Evolutionary conservation across 139 green algal genomes (phyloP).

Genomic region (Mychonastes homosphaera): DNA sequence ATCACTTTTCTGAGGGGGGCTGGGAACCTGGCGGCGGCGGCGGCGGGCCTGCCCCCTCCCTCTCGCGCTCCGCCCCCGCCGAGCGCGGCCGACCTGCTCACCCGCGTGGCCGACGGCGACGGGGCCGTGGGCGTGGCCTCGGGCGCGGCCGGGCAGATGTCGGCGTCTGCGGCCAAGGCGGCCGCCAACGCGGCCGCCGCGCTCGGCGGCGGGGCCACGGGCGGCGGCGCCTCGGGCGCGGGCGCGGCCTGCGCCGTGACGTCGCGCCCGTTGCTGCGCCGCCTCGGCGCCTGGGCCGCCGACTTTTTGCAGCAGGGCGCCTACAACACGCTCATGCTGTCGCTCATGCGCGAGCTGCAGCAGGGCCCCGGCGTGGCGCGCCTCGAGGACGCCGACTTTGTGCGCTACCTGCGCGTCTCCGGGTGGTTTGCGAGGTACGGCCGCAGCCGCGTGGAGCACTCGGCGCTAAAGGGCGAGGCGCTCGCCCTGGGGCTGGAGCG

Average conservation of each 20-base stretch:
- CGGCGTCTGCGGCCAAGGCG: neutral
- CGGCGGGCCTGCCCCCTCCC: neutral
- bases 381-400: slow-evolving; percentile 41
- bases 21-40: neutral
- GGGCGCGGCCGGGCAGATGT: neutral
- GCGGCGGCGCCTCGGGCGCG: too few relatives aligned
- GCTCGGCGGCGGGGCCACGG: too few relatives aligned
- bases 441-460: neutral
- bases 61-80: neutral
- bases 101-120: neutral
- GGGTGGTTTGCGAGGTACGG: slow-evolving; percentile 19
- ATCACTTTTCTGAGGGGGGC: slow-evolving; percentile 6
- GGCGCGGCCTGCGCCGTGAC: too few relatives aligned
- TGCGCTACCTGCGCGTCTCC: slow-evolving; percentile 44
- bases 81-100: too few relatives aligned
- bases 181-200: too few relatives aligned
- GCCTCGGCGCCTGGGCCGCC: slow-evolving; percentile 26
- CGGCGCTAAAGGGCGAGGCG: neutral
- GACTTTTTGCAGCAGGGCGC: slow-evolving; percentile 41
- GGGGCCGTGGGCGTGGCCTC: too few relatives aligned
- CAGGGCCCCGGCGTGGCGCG: slow-evolving; percentile 45
- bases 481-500: neutral
- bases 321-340: slow-evolving; percentile 51
- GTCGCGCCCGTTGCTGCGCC: slow-evolving; percentile 29
- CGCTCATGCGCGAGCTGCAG: slow-evolving; percentile 30